Conservation (phyloP, 106 monocot species). For the Ottelia alismoides region DNA sequence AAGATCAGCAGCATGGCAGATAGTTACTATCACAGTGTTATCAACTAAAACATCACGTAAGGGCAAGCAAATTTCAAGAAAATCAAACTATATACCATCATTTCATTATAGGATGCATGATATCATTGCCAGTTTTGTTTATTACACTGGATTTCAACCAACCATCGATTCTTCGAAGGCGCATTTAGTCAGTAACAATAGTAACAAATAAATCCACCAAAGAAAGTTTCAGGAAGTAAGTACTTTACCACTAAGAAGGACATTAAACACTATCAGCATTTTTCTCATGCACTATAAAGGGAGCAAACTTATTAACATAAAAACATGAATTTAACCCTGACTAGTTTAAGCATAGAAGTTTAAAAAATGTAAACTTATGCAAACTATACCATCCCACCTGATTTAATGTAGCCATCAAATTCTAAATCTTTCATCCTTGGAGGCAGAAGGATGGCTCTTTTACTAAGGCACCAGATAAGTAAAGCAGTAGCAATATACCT, state of each 20-base stretch:
- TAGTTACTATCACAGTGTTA: too few relatives aligned
- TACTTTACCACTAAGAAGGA: not conserved
- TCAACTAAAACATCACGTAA: too few relatives aligned
- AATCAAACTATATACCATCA: too few relatives aligned
- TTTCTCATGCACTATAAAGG: not conserved
- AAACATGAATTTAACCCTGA: too few relatives aligned
- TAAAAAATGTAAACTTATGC: not conserved
- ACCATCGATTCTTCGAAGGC: too few relatives aligned
- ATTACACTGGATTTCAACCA: too few relatives aligned
- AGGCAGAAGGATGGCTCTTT: constrained; percentile 62
- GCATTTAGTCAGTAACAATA: not conserved
- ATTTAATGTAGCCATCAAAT: constrained; percentile 73
- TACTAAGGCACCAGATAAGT: constrained; percentile 68
- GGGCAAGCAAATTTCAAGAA: too few relatives aligned
- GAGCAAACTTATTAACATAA: not conserved
- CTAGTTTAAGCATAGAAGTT: not conserved
- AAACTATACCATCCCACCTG: too few relatives aligned
- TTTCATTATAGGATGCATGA: too few relatives aligned
- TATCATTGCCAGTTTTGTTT: too few relatives aligned
- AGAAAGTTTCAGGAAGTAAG: not conserved
- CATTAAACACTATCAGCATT: not conserved
- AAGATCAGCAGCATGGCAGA: too few relatives aligned
- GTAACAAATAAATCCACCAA: not conserved
- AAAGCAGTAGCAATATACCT: constrained; percentile 64
- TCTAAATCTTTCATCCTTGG: constrained; percentile 57